A percentile compares a stretch with the other conserved stretches of the same genome.
These are phyloP conservation scores for Candida glucosophila DNA, from an alignment of 1,139 yeast genomes.

Conservation along the genomic window DNA sequence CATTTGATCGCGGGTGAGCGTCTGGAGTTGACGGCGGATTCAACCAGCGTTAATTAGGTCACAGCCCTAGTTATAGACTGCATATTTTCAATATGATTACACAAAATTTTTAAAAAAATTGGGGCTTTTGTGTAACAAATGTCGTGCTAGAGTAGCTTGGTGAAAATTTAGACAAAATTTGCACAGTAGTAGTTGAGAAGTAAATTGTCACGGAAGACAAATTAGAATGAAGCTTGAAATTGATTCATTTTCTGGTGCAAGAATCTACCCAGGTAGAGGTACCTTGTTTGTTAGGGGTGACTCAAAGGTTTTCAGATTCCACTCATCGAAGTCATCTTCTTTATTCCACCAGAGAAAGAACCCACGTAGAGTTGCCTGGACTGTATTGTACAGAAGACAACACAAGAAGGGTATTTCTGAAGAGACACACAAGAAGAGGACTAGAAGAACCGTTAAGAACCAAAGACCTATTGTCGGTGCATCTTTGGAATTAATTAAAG, in stretches of 20 bases:
- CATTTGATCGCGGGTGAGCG: no score
- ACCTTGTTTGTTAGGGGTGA: conserved; percentile 98
- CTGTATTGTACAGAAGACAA: conserved; percentile 98
- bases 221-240: conserved; percentile 93
- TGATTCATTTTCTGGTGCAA: conserved; percentile 98
- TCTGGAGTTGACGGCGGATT: no score
- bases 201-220: background rate
- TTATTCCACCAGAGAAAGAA: conserved; percentile 99
- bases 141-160: no score
- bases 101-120: no score
- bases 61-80: no score
- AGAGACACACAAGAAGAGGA: conserved; percentile 94
- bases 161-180: conserved; percentile 5
- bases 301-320: conserved; percentile 99
- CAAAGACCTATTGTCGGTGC: conserved; percentile 99
- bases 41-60: no score
- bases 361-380: conserved; percentile 99
- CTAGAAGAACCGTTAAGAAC: conserved; percentile 96
- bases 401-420: conserved; percentile 99
- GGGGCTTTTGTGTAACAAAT: conserved; percentile 5
- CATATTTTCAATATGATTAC: no score
- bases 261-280: conserved; percentile 99
- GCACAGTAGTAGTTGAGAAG: no score
- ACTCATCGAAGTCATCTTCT: conserved; percentile 94
- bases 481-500: conserved; percentile 94